Evolutionary conservation across 192 early-diverging fungal species (phyloP).

Genomic region (Haplosporangium gracile): DNA sequence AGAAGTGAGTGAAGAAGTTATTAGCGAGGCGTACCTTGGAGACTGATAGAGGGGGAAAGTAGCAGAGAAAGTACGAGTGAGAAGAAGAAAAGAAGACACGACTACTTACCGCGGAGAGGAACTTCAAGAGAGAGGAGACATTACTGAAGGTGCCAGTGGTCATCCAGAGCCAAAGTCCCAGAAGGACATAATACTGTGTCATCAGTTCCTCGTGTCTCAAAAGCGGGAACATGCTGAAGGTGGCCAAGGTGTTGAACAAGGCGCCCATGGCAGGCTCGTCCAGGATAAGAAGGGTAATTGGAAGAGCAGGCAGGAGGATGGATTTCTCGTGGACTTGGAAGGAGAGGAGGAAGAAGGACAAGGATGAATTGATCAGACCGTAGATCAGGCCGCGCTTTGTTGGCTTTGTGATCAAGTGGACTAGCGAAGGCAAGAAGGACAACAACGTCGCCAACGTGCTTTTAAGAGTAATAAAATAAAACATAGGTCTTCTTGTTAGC

Average conservation of each 20-base stretch:
- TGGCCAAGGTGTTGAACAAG: constrained; percentile 84
- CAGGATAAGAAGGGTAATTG: constrained; percentile 79
- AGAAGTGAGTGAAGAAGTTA: no score
- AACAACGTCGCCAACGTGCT: constrained; percentile 78
- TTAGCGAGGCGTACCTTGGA: no score
- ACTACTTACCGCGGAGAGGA: constrained; percentile 48
- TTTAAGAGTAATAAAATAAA: background rate
- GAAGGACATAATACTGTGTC: constrained; percentile 78
- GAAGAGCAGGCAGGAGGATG: constrained; percentile 88
- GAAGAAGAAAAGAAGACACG: constrained; percentile 14
- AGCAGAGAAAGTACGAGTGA: constrained; percentile 4
- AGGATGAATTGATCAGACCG: constrained; percentile 77
- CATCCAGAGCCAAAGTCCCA: constrained; percentile 84
- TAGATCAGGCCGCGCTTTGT: constrained; percentile 73
- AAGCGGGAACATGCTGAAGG: constrained; percentile 90
- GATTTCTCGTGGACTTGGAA: constrained; percentile 99
- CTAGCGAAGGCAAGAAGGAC: constrained; percentile 78
- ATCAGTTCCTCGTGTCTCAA: constrained; percentile 80
- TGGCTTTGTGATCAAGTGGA: constrained; percentile 75
- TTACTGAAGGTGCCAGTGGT: constrained; percentile 22
- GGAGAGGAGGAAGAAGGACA: constrained; percentile 96
- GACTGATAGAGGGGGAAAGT: background rate
- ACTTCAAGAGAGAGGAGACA: constrained; percentile 21
- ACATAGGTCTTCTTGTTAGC: background rate
- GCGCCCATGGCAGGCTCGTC: constrained; percentile 73